phyloP scores from a whole-genome alignment of 306 rosid genomes.

The Lathyrus oleraceus region DNA sequence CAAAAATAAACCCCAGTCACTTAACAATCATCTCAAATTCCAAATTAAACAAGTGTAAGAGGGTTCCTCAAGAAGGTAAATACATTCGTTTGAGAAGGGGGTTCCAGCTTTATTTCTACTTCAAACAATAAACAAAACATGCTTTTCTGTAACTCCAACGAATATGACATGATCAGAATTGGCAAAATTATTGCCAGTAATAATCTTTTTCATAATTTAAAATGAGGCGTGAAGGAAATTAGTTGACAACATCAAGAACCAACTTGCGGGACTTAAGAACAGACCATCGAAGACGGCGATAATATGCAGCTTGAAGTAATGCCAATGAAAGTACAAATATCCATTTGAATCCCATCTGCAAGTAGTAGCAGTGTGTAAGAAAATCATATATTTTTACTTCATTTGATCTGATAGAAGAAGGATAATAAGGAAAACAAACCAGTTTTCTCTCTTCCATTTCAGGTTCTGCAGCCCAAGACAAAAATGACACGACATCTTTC shows the following conservation, averaged over 20 bases:
- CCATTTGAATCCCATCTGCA: constrained; percentile 99
- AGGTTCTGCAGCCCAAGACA: constrained; percentile 97
- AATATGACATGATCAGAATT: constrained; percentile 48
- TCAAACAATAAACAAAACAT: constrained; percentile 47
- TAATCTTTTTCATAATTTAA: constrained; percentile 42
- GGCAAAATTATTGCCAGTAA: constrained; percentile 64
- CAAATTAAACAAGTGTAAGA: neutral
- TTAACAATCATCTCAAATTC: constrained; percentile 14
- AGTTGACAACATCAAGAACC: constrained; percentile 94
- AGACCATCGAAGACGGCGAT: constrained; percentile 92
- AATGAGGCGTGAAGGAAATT: constrained; percentile 42
- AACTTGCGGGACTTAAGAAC: constrained; percentile 95
- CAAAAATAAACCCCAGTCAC: constrained; percentile 27
- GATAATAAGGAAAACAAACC: constrained; percentile 48
- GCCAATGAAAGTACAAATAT: constrained; percentile 92
- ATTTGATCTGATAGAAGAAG: neutral
- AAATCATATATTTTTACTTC: neutral
- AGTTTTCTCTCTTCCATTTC: constrained; percentile 99
- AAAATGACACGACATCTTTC: constrained; percentile 83
- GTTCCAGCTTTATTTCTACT: constrained; percentile 59
- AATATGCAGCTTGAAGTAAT: constrained; percentile 89
- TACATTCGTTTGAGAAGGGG: constrained; percentile 34
- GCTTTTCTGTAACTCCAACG: constrained; percentile 53
- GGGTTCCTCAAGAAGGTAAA: constrained; percentile 30
- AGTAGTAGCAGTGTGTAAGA: neutral